Evolutionary conservation across 1,284 basidiomycete species (phyloP).

Genomic region (Apiotrichum brassicae): DNA sequence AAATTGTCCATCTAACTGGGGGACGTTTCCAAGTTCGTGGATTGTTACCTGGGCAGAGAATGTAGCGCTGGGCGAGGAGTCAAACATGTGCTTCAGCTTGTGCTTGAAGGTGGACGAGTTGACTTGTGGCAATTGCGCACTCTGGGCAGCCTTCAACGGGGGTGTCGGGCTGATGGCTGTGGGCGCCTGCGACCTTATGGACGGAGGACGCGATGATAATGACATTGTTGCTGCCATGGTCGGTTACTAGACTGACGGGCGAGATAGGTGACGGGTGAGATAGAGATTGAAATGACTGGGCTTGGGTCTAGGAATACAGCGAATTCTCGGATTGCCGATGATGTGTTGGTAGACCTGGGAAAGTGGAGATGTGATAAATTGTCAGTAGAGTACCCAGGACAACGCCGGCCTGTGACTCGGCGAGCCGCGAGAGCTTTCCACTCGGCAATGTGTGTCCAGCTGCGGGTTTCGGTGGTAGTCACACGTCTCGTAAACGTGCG

Average conservation of each 20-base stretch:
- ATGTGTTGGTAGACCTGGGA: no score
- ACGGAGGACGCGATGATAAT: background rate
- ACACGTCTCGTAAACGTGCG: no score
- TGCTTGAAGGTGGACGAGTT: slow-evolving; percentile 3
- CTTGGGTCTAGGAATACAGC: no score
- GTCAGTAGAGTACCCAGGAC: no score
- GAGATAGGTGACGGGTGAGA: background rate
- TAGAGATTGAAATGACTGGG: background rate
- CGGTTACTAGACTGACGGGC: background rate
- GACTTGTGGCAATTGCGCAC: background rate
- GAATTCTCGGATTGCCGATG: no score
- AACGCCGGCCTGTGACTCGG: no score
- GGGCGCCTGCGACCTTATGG: background rate
- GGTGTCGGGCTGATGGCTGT: background rate
- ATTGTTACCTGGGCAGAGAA: slow-evolving; percentile 32
- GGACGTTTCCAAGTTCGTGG: slow-evolving; percentile 40
- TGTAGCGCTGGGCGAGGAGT: slow-evolving; percentile 23
- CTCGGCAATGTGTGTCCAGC: no score
- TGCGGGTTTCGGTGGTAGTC: no score
- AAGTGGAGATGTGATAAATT: no score
- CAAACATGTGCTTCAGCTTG: slow-evolving; percentile 30
- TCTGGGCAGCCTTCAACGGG: background rate
- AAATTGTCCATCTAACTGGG: slow-evolving; percentile 37
- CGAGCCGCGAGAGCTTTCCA: no score
- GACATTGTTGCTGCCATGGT: background rate